A percentile compares a stretch with the other conserved stretches of the same genome.
Evolutionary conservation across 208 protist species (phyloP).

Genomic region (Trypanosoma lewisi): DNA sequence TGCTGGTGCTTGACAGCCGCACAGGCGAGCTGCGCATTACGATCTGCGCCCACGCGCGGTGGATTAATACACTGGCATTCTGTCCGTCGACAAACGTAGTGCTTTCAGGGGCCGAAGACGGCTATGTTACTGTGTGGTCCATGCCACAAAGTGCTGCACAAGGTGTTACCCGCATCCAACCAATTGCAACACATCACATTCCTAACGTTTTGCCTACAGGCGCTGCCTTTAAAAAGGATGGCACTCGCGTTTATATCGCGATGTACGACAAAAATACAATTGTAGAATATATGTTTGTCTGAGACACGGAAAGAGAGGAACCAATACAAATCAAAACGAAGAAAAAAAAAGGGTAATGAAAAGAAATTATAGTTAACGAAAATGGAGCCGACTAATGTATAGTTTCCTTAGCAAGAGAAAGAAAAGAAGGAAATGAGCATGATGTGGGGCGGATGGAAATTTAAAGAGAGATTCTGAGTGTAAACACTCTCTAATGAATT

Average conservation of each 20-base stretch:
- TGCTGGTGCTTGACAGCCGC: slow-evolving; percentile 33
- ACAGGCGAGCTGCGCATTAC: slow-evolving; percentile 30
- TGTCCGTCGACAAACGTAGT: slow-evolving; percentile 21
- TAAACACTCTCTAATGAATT: too few species aligned
- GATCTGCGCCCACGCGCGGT: slow-evolving; percentile 64
- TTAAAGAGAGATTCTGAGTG: too few species aligned
- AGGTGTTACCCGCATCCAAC: neutral
- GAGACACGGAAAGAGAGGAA: neutral
- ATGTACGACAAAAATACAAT: slow-evolving; percentile 20
- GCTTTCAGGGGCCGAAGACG: slow-evolving; percentile 52
- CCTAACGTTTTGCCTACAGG: slow-evolving; percentile 25
- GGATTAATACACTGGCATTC: slow-evolving; percentile 57
- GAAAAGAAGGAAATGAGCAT: too few species aligned
- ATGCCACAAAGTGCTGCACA: neutral
- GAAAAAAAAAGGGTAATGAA: neutral
- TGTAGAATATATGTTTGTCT: slow-evolving; percentile 13
- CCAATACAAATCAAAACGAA: neutral
- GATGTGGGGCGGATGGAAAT: too few species aligned
- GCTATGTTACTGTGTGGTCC: slow-evolving; percentile 42
- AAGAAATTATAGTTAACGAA: too few species aligned
- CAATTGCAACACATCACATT: slow-evolving; percentile 13
- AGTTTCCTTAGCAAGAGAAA: too few species aligned
- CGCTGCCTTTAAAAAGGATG: slow-evolving; percentile 19
- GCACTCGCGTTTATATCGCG: slow-evolving; percentile 7
- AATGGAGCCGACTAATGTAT: too few species aligned